A percentile compares a stretch with the other conserved stretches of the same genome.
phyloP scores from a whole-genome alignment of 2,329 filamentous ascomycete genomes.

The Colletotrichum neosansevieriae region DNA sequence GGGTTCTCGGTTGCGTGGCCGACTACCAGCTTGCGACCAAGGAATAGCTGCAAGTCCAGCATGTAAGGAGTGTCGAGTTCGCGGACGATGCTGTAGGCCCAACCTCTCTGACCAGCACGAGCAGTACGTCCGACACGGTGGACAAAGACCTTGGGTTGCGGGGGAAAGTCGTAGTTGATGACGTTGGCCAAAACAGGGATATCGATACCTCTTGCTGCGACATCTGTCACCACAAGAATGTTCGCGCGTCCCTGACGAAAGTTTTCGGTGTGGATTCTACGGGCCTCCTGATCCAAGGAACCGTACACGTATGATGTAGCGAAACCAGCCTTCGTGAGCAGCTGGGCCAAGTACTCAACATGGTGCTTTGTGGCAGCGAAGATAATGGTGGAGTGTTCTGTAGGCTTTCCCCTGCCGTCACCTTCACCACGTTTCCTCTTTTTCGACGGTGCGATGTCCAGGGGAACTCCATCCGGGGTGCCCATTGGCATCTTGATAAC shows the following conservation, averaged over 20 bases:
- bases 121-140: slow-evolving; percentile 97
- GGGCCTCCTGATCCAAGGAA: slow-evolving; percentile 91
- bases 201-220: slow-evolving; percentile 97
- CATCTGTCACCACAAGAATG: slow-evolving; percentile 95
- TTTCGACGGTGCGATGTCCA: slow-evolving; percentile 65
- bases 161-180: slow-evolving; percentile 98
- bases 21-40: slow-evolving; percentile 84
- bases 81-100: slow-evolving; percentile 93
- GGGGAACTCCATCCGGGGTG: slow-evolving; percentile 64
- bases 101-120: slow-evolving; percentile 90
- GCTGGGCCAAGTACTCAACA: slow-evolving; percentile 87
- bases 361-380: slow-evolving; percentile 97
- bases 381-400: slow-evolving; percentile 91
- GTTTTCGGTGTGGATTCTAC: slow-evolving; percentile 90
- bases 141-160: slow-evolving; percentile 96
- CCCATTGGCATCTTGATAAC: slow-evolving; percentile 90
- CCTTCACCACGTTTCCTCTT: slow-evolving; percentile 77
- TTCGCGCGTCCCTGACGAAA: slow-evolving; percentile 88
- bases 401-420: slow-evolving; percentile 76
- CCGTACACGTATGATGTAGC: slow-evolving; percentile 95
- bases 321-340: slow-evolving; percentile 87
- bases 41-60: slow-evolving; percentile 92
- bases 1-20: slow-evolving; percentile 73
- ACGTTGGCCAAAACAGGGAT: slow-evolving; percentile 96
- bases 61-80: slow-evolving; percentile 92